Conservation (phyloP, 257 asterid species). For the Fraxinus cuspidata region DNA sequence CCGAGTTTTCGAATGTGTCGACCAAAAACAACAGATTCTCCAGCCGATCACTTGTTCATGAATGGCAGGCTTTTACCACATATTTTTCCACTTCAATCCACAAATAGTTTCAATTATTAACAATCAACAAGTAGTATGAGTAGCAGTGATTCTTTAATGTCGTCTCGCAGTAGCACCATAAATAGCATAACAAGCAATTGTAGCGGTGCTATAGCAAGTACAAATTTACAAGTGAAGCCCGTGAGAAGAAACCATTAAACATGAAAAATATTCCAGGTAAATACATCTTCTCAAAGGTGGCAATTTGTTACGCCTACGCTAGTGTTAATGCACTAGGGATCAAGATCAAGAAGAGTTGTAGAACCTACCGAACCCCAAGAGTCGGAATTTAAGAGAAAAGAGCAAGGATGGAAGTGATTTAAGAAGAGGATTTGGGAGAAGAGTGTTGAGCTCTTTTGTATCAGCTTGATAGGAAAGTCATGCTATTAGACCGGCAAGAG, state of each 20-base stretch:
- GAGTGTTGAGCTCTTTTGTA: slow-evolving; percentile 49
- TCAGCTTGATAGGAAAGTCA: slow-evolving; percentile 78
- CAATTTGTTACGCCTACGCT: slow-evolving; percentile 66
- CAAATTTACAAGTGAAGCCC: slow-evolving; percentile 44
- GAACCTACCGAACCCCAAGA: background rate
- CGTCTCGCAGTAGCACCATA: slow-evolving; percentile 75
- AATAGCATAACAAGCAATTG: slow-evolving; percentile 58
- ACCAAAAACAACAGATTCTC: slow-evolving; percentile 52
- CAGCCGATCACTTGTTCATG: slow-evolving; percentile 69
- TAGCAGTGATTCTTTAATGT: slow-evolving; percentile 55
- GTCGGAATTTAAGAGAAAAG: slow-evolving; percentile 22
- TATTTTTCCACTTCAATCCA: slow-evolving; percentile 44
- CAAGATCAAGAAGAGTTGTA: slow-evolving; percentile 32
- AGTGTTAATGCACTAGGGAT: slow-evolving; percentile 41
- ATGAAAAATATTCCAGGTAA: slow-evolving; percentile 19
- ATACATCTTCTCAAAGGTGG: slow-evolving; percentile 50
- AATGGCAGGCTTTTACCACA: slow-evolving; percentile 80
- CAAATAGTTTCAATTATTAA: slow-evolving; percentile 28
- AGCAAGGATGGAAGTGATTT: slow-evolving; percentile 19
- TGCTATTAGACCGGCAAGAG: slow-evolving; percentile 35
- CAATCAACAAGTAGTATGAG: slow-evolving; percentile 64
- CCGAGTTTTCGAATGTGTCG: slow-evolving; percentile 44
- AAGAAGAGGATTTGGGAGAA: slow-evolving; percentile 44
- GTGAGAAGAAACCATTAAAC: slow-evolving; percentile 21
- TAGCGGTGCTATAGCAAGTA: slow-evolving; percentile 75